Conservation (phyloP, 139 green algal genomes). For the Chlorella sp. region DNA sequence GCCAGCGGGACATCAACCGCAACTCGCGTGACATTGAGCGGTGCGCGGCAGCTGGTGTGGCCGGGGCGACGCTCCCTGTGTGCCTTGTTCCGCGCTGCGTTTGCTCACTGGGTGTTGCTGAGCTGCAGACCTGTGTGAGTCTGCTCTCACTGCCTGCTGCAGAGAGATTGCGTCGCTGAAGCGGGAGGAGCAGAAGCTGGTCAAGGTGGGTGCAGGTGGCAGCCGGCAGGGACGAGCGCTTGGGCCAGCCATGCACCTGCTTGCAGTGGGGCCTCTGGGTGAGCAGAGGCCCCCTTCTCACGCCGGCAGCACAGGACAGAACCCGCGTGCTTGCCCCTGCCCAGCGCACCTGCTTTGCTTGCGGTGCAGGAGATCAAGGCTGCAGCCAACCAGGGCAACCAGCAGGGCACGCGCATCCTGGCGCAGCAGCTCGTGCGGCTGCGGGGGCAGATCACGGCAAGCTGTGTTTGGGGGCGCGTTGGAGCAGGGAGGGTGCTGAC, state of each 20-base stretch:
- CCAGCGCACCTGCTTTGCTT: not conserved
- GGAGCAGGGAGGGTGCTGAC: too few relatives aligned
- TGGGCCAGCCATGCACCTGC: too few relatives aligned
- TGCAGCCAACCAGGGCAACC: slow-evolving; percentile 49
- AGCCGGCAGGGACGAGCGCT: too few relatives aligned
- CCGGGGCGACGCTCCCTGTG: too few relatives aligned
- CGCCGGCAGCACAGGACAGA: too few relatives aligned
- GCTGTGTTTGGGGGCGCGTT: too few relatives aligned
- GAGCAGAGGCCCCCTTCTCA: too few relatives aligned
- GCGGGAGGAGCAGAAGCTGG: slow-evolving; percentile 33
- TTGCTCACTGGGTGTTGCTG: too few relatives aligned
- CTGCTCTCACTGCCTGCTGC: not conserved
- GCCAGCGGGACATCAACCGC: slow-evolving; percentile 17
- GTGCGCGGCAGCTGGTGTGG: not conserved
- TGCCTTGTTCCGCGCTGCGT: too few relatives aligned
- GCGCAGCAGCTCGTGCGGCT: slow-evolving; percentile 73
- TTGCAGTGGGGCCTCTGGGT: too few relatives aligned
- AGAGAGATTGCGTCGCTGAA: slow-evolving; percentile 25
- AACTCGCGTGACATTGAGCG: slow-evolving; percentile 36
- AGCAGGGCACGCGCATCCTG: slow-evolving; percentile 49
- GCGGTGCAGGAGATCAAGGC: slow-evolving; percentile 36
- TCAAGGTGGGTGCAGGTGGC: not conserved
- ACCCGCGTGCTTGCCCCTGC: too few relatives aligned
- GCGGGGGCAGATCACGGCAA: slow-evolving; percentile 53
- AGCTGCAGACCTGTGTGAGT: too few relatives aligned